A percentile compares a stretch with the other conserved stretches of the same genome.
Evolutionary conservation across 257 asterid genomes (phyloP).

Genomic region (Solanum boliviense): DNA sequence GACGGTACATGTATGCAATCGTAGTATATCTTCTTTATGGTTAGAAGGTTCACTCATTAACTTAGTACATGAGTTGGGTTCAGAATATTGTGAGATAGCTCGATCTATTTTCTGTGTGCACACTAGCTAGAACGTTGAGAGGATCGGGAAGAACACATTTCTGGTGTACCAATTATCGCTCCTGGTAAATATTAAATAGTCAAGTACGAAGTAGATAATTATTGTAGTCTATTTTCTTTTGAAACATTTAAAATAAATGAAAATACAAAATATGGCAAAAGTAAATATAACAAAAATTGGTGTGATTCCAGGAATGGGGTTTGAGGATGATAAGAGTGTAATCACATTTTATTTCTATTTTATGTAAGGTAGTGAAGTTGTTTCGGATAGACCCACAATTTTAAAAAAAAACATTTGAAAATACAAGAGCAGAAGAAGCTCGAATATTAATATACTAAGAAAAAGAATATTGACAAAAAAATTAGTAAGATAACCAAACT

Average conservation of each 20-base stretch:
- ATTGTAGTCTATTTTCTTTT: background rate
- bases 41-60: too few species aligned
- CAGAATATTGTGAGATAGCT: accelerated
- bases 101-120: accelerated
- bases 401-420: too few species aligned
- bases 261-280: background rate
- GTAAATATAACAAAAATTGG: background rate
- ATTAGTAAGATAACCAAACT: background rate
- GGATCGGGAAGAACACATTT: background rate
- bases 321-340: background rate
- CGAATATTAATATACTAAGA: background rate
- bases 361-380: background rate
- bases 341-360: too few species aligned
- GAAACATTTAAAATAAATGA: background rate
- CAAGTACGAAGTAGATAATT: too few species aligned
- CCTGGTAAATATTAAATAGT: too few species aligned
- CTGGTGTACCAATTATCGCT: background rate
- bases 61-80: accelerated
- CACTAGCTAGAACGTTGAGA: background rate
- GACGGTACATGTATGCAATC: background rate
- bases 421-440: background rate
- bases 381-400: too few species aligned
- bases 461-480: too few species aligned
- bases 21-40: too few species aligned
- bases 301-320: background rate